Percentiles rank a stretch among this genome's conserved stretches.
Evolutionary conservation across 306 rosid genomes (phyloP).

Genomic region (Carpinus viminea): DNA sequence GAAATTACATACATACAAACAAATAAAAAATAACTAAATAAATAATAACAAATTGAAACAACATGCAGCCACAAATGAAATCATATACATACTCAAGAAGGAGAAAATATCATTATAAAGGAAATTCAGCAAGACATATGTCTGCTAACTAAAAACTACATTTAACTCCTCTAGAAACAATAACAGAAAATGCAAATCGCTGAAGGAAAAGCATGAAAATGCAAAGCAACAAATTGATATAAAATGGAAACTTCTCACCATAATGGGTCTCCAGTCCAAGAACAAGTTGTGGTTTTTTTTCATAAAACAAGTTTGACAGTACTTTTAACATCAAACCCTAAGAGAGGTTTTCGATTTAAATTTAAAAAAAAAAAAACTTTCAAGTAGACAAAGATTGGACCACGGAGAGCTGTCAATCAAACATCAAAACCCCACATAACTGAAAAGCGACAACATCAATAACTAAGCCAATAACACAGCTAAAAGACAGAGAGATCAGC

Average conservation of each 20-base stretch:
- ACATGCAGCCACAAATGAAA: conserved; percentile 6
- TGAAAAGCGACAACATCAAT: conserved; percentile 32
- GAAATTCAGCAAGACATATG: conserved; percentile 5
- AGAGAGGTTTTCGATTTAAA: conserved; percentile 23
- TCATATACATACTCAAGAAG: conserved; percentile 3
- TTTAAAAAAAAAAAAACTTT: neutral
- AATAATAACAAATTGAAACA: conserved; percentile 4
- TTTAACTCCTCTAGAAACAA: neutral
- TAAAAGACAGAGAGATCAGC: conserved; percentile 40
- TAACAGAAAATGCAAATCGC: neutral
- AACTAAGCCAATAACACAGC: conserved; percentile 32
- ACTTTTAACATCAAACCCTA: conserved; percentile 35
- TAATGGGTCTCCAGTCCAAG: conserved; percentile 9
- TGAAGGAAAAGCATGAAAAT: neutral
- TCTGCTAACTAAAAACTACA: conserved; percentile 1
- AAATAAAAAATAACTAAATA: neutral
- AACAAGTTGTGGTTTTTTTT: conserved; percentile 4
- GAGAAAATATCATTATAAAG: conserved; percentile 16
- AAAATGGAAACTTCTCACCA: conserved; percentile 8
- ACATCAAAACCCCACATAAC: conserved; percentile 32
- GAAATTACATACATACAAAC: conserved; percentile 22
- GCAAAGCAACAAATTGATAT: neutral
- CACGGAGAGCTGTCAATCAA: conserved; percentile 40
- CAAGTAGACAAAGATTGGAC: conserved; percentile 30
- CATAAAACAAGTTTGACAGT: conserved; percentile 19